Evolutionary conservation across 371 early-diverging fungal species (phyloP).

Genomic region (Rhizomucor pusillus): DNA sequence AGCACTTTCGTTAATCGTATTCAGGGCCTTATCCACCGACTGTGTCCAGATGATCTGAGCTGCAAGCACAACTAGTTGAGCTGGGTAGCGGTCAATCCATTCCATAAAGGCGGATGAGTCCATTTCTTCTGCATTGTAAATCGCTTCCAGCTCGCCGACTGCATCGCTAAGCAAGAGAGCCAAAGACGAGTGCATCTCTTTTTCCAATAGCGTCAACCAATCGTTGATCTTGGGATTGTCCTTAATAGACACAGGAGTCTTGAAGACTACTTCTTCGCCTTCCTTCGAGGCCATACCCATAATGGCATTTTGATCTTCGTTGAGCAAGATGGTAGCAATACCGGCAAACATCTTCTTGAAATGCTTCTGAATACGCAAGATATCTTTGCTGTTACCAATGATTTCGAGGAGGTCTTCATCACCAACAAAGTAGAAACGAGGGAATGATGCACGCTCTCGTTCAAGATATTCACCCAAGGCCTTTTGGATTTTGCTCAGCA

Average conservation of each 20-base stretch:
- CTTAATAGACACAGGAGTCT: conserved; percentile 75
- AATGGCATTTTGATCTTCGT: conserved; percentile 73
- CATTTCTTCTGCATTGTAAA: conserved; percentile 66
- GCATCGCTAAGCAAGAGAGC: conserved; percentile 77
- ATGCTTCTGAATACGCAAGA: conserved; percentile 94
- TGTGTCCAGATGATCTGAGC: conserved; percentile 92
- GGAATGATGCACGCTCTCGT: conserved; percentile 94
- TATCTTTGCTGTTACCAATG: conserved; percentile 97
- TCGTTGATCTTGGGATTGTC: conserved; percentile 93
- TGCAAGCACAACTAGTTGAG: conserved; percentile 91
- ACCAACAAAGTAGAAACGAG: conserved; percentile 99
- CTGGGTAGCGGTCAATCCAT: conserved; percentile 92
- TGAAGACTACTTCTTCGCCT: conserved; percentile 88
- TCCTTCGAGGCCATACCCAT: conserved; percentile 89
- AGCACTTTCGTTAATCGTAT: conserved; percentile 38
- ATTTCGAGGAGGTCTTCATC: conserved; percentile 99
- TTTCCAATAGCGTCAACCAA: conserved; percentile 94
- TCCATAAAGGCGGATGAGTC: conserved; percentile 60
- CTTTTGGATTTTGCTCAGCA: conserved; percentile 94
- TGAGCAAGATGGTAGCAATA: conserved; percentile 79
- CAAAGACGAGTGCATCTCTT: conserved; percentile 87
- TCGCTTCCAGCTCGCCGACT: conserved; percentile 59
- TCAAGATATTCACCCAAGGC: conserved; percentile 98
- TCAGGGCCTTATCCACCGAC: conserved; percentile 76
- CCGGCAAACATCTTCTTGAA: conserved; percentile 99